Conservation (phyloP, 129 eudicot species). For the Artemisia argyi region DNA sequence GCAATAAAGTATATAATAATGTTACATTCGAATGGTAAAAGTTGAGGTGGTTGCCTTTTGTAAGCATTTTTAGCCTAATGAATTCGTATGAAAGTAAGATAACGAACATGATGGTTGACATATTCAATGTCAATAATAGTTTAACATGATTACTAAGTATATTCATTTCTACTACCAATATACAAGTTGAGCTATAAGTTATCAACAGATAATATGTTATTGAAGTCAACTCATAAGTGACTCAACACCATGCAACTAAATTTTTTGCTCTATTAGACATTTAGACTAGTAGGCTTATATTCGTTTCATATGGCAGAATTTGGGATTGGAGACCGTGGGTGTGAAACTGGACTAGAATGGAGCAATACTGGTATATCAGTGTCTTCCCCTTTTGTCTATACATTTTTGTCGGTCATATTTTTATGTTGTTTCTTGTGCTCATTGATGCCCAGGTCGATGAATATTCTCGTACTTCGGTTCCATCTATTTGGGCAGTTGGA, state of each 20-base stretch:
- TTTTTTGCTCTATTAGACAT: not conserved
- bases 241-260: slow-evolving; percentile 1
- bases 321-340: slow-evolving; percentile 87
- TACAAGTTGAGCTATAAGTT: not conserved
- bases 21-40: slow-evolving; percentile 9
- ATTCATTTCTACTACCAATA: not conserved
- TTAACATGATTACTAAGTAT: not conserved
- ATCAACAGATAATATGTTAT: not conserved
- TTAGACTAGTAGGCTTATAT: not conserved
- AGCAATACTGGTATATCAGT: slow-evolving; percentile 74
- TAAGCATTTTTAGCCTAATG: not conserved
- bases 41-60: not conserved
- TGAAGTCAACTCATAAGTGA: slow-evolving; percentile 5
- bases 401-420: not conserved
- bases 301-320: slow-evolving; percentile 56
- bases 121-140: not conserved
- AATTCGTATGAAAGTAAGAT: not conserved
- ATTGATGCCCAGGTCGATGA: slow-evolving; percentile 74
- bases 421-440: slow-evolving; percentile 3
- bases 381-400: not conserved
- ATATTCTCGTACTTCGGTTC: slow-evolving; percentile 86
- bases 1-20: not conserved
- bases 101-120: not conserved
- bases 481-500: slow-evolving; percentile 99
- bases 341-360: slow-evolving; percentile 80